These are phyloP conservation scores for Plenodomus lindquistii DNA, from an alignment of 2,329 filamentous ascomycete genomes.

Conservation along the genomic window DNA sequence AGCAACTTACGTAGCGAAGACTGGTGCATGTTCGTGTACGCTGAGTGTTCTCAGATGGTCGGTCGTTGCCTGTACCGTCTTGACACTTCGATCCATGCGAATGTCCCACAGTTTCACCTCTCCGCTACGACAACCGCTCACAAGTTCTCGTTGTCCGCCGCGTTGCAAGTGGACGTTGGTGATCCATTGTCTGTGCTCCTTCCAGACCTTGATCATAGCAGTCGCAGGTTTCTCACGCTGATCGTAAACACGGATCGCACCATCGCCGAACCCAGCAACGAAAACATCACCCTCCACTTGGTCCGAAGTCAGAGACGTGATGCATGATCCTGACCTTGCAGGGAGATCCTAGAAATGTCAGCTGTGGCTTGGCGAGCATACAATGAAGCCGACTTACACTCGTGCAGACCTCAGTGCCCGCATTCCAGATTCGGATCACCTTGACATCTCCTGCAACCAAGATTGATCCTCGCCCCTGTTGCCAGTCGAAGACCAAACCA, in stretches of 20 bases:
- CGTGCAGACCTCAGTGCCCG: constrained; percentile 87
- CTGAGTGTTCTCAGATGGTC: constrained; percentile 82
- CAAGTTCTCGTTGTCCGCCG: constrained; percentile 86
- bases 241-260: constrained; percentile 91
- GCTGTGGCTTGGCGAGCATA: background rate
- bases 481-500: constrained; percentile 97
- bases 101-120: constrained; percentile 97
- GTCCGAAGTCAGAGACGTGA: constrained; percentile 93
- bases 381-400: constrained; percentile 55
- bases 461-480: constrained; percentile 92
- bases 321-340: constrained; percentile 90
- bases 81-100: constrained; percentile 77
- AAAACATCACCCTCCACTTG: constrained; percentile 98
- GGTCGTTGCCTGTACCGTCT: constrained; percentile 72
- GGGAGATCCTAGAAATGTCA: constrained; percentile 71
- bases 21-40: constrained; percentile 93
- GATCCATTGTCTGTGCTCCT: constrained; percentile 94
- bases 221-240: constrained; percentile 81
- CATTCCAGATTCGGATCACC: constrained; percentile 95
- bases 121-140: constrained; percentile 88
- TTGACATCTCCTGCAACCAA: constrained; percentile 96
- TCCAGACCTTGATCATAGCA: constrained; percentile 95
- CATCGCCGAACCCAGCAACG: constrained; percentile 94
- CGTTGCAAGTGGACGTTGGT: constrained; percentile 96
- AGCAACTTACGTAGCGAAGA: constrained; percentile 66